Conservation (phyloP, 1,284 basidiomycete genomes). For the Cutaneotrichosporon sp. region DNA sequence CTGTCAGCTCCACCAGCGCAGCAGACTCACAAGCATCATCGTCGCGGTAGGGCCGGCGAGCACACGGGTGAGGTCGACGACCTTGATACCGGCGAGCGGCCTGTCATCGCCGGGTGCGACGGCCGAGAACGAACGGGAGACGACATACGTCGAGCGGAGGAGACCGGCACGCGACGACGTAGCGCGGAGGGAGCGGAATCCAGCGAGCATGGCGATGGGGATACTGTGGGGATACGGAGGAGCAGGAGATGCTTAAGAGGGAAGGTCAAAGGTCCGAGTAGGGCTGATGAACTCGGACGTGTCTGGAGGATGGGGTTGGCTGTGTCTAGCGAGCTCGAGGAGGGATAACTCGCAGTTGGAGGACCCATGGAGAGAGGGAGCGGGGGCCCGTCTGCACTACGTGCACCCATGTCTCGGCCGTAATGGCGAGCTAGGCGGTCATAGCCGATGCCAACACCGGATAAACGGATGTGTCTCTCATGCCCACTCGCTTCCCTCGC, state of each 20-base stretch:
- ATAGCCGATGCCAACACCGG: background rate
- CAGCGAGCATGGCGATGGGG: constrained; percentile 10
- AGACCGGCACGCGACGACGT: constrained; percentile 1
- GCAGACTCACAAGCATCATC: constrained; percentile 79
- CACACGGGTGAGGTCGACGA: constrained; percentile 84
- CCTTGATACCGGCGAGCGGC: constrained; percentile 73
- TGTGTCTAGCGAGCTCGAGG: background rate
- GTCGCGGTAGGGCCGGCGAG: constrained; percentile 87
- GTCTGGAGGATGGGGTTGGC: background rate
- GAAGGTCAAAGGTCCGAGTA: background rate
- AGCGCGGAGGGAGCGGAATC: constrained; percentile 12
- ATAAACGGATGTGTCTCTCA: constrained; percentile 1
- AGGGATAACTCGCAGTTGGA: too few species aligned
- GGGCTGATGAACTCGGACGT: background rate
- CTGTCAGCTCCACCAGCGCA: constrained; percentile 18
- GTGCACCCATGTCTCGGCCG: too few species aligned
- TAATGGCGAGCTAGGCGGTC: constrained; percentile 5
- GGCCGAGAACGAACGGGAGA: constrained; percentile 4
- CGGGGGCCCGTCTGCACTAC: background rate
- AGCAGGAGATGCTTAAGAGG: background rate
- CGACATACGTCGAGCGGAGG: constrained; percentile 1
- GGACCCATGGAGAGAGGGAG: background rate
- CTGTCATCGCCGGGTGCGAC: constrained; percentile 25
- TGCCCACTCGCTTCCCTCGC: background rate
- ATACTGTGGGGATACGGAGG: background rate